A percentile compares a stretch with the other conserved stretches of the same genome.
phyloP scores from a whole-genome alignment of 2,329 filamentous ascomycete species.

The Alternaria gaisen region DNA sequence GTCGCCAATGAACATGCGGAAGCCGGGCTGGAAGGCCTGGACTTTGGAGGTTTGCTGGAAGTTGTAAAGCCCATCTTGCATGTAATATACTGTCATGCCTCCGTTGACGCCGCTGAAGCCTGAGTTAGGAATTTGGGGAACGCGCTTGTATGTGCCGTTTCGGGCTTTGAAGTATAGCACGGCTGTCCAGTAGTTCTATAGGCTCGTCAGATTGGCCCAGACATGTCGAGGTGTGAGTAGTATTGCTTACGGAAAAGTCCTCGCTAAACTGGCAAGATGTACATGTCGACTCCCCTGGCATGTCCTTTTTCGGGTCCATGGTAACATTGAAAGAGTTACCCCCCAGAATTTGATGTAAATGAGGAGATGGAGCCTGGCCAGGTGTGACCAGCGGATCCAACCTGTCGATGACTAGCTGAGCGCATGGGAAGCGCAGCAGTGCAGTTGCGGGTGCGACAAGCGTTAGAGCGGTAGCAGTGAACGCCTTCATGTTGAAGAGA shows the following conservation, averaged over 20 bases:
- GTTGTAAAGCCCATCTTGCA: conserved; percentile 40
- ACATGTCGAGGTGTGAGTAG: too few relatives aligned
- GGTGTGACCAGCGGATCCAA: conserved; percentile 39
- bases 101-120: conserved; percentile 40
- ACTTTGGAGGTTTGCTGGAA: conserved; percentile 48
- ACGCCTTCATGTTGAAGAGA: conserved; percentile 30
- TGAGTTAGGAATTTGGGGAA: conserved; percentile 35
- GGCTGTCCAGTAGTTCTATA: conserved; percentile 44
- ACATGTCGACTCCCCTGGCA: conserved; percentile 36
- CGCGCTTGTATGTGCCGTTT: conserved; percentile 40
- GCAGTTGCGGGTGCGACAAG: conserved; percentile 30
- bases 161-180: conserved; percentile 43
- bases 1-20: conserved; percentile 41
- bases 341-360: conserved; percentile 38
- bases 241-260: conserved; percentile 29
- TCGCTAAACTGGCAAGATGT: conserved; percentile 43
- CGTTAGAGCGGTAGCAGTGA: conserved; percentile 13
- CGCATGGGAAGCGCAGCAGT: conserved; percentile 37
- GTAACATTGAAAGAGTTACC: conserved; percentile 38
- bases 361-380: conserved; percentile 33
- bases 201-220: not conserved
- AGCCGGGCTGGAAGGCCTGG: conserved; percentile 52
- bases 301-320: conserved; percentile 34
- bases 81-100: conserved; percentile 44
- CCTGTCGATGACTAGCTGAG: conserved; percentile 35